Evolutionary conservation across 139 green algal species (phyloP).

Genomic region (Picochlorum sp.): DNA sequence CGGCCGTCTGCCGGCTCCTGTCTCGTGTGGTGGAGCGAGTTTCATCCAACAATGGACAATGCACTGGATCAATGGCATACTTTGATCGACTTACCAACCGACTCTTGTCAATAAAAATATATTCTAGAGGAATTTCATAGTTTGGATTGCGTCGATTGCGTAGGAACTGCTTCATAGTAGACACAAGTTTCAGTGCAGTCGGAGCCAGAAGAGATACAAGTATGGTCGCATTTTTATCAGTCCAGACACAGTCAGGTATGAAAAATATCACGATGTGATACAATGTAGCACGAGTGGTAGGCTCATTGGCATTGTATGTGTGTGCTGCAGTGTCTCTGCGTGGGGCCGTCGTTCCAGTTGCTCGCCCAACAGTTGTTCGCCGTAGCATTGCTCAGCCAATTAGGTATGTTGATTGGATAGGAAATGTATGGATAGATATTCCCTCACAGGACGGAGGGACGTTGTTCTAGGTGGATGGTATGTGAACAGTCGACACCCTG

Average conservation of each 20-base stretch:
- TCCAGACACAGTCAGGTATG: conserved; percentile 3
- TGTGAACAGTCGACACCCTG: background rate
- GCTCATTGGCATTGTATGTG: background rate
- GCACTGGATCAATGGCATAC: too few relatives aligned
- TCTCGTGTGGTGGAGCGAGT: too few relatives aligned
- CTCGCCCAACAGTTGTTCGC: background rate
- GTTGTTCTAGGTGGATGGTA: background rate
- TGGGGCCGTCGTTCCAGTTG: background rate
- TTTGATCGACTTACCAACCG: too few relatives aligned
- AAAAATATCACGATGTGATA: background rate
- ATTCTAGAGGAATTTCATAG: too few relatives aligned
- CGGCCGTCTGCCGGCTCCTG: too few relatives aligned
- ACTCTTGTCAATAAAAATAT: too few relatives aligned
- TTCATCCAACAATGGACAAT: too few relatives aligned
- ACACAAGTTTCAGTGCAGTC: too few relatives aligned
- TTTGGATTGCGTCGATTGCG: too few relatives aligned
- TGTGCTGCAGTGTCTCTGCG: background rate
- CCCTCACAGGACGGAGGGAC: too few relatives aligned
- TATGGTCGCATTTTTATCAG: background rate
- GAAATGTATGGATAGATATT: background rate
- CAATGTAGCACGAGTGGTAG: background rate
- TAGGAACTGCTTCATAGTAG: too few relatives aligned
- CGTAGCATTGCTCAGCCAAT: conserved; percentile 4
- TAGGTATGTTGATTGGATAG: background rate
- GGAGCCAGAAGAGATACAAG: background rate